These are phyloP conservation scores for Phlegmacium glaucopus DNA, from an alignment of 768 basidiomycete species.

Conservation along the genomic window DNA sequence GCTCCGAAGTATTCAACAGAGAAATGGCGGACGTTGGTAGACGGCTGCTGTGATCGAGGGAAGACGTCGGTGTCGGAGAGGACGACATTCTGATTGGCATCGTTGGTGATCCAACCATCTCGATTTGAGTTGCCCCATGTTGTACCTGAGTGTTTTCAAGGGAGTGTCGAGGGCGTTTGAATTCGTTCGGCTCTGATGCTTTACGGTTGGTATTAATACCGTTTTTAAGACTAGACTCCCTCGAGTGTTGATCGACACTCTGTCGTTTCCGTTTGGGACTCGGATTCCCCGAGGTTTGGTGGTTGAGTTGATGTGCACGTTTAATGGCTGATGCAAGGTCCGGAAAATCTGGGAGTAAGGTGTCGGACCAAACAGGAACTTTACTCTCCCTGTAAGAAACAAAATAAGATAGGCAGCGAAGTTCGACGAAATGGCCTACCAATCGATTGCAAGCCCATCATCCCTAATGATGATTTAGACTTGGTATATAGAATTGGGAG, in stretches of 20 bases:
- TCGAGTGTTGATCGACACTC: background rate
- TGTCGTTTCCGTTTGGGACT: constrained; percentile 1
- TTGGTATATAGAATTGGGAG: background rate
- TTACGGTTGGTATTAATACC: background rate
- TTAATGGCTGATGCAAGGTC: constrained; percentile 15
- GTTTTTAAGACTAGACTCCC: background rate
- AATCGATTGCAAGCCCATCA: constrained; percentile 35
- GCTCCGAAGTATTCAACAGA: background rate
- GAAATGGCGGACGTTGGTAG: background rate
- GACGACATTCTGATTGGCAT: too few relatives aligned
- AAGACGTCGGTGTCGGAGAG: background rate
- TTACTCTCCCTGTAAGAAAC: constrained; percentile 18
- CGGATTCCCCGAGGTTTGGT: background rate
- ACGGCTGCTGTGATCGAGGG: background rate
- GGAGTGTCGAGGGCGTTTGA: background rate
- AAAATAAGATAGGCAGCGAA: background rate
- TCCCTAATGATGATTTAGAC: constrained; percentile 17
- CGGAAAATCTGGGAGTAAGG: constrained; percentile 13
- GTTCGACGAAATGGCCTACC: constrained; percentile 12
- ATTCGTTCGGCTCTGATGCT: constrained; percentile 2
- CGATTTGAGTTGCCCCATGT: too few relatives aligned
- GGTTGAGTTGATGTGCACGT: constrained; percentile 5
- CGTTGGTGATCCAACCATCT: too few relatives aligned
- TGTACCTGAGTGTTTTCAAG: too few relatives aligned
- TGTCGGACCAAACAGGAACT: constrained; percentile 33